phyloP scores from a whole-genome alignment of 495 filamentous ascomycete genomes.

The Acidiella bohemica region DNA sequence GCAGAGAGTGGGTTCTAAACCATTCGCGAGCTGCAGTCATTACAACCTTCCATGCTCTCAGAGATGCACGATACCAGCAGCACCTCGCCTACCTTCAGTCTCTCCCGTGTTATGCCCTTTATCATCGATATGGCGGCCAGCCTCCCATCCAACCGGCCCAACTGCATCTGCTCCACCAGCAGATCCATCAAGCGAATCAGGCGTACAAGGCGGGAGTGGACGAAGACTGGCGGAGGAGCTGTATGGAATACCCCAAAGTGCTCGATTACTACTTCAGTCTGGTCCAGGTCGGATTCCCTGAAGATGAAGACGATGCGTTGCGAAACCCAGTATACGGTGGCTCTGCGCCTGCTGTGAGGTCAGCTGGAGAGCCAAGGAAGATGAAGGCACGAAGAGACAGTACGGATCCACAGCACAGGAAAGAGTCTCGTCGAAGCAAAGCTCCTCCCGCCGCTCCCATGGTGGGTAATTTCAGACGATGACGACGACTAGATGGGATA shows the following conservation, averaged over 20 bases:
- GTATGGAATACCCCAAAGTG: slow-evolving; percentile 59
- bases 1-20: slow-evolving; percentile 52
- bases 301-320: slow-evolving; percentile 18
- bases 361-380: slow-evolving; percentile 14
- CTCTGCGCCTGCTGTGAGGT: slow-evolving; percentile 1
- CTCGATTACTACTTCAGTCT: slow-evolving; percentile 59
- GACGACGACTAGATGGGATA: not conserved
- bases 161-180: slow-evolving; percentile 20
- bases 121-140: slow-evolving; percentile 30
- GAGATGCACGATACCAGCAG: slow-evolving; percentile 43
- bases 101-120: slow-evolving; percentile 43
- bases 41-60: slow-evolving; percentile 49
- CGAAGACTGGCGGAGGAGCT: slow-evolving; percentile 56
- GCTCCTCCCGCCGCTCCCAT: slow-evolving; percentile 13
- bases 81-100: slow-evolving; percentile 43
- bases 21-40: slow-evolving; percentile 59
- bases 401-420: not conserved
- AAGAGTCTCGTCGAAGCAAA: slow-evolving; percentile 6
- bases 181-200: slow-evolving; percentile 45
- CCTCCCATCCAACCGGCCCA: slow-evolving; percentile 24
- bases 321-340: slow-evolving; percentile 14
- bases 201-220: slow-evolving; percentile 55
- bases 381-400: slow-evolving; percentile 15
- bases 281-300: slow-evolving; percentile 45
- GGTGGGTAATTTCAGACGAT: slow-evolving; percentile 2